These are phyloP conservation scores for Mycosphaerelloides madeirae DNA, from an alignment of 2,329 filamentous ascomycete genomes.

Conservation along the genomic window DNA sequence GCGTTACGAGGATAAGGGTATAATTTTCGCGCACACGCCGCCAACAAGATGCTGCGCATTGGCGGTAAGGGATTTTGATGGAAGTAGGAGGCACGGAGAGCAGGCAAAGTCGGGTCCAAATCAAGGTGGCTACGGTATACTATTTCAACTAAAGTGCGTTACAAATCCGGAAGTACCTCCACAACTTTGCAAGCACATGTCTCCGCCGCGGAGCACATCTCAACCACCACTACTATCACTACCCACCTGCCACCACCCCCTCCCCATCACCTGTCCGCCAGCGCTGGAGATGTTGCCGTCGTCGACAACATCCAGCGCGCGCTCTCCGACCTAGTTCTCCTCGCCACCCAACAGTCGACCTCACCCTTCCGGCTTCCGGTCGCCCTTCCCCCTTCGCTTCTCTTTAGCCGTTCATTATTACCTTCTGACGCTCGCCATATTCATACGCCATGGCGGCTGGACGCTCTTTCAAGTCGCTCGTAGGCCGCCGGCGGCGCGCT, in stretches of 20 bases:
- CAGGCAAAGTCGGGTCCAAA: too few relatives aligned
- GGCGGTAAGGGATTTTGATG: too few relatives aligned
- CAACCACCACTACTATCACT: not conserved
- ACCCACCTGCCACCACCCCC: not conserved
- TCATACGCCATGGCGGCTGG: conserved; percentile 45
- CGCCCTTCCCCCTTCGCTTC: conserved; percentile 1
- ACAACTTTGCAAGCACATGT: not conserved
- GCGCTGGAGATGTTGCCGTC: conserved; percentile 8
- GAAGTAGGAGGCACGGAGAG: too few relatives aligned
- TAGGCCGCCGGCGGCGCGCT: conserved; percentile 63
- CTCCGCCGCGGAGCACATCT: conserved; percentile 3
- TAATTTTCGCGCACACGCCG: too few relatives aligned
- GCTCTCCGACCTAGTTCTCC: conserved; percentile 7
- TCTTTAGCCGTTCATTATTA: conserved; percentile 9
- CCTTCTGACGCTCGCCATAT: conserved; percentile 3
- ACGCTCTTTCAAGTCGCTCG: conserved; percentile 58
- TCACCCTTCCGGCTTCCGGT: not conserved
- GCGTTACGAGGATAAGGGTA: too few relatives aligned
- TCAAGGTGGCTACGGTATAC: too few relatives aligned
- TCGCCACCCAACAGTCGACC: conserved; percentile 6
- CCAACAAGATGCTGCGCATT: too few relatives aligned
- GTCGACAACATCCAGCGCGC: conserved; percentile 5
- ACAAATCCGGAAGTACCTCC: not conserved
- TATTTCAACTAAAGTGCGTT: too few relatives aligned
- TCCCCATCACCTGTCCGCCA: not conserved